These are phyloP conservation scores for Oxalis stricta DNA, from an alignment of 441 rosid species.

Conservation along the genomic window DNA sequence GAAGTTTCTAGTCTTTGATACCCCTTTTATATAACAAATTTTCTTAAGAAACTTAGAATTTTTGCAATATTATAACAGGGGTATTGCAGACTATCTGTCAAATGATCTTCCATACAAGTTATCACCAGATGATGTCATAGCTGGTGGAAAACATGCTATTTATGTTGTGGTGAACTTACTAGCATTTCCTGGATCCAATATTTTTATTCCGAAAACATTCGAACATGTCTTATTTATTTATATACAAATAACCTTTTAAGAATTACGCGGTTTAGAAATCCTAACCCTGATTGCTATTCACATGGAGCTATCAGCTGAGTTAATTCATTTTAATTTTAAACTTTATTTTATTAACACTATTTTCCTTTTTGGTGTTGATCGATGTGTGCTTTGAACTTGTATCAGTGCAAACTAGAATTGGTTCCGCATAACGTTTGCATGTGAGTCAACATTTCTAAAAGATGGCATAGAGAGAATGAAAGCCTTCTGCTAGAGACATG, in stretches of 20 bases:
- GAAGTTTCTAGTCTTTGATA: no score
- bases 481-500: conserved; percentile 29
- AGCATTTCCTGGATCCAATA: conserved; percentile 33
- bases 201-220: conserved; percentile 28
- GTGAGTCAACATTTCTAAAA: conserved; percentile 20
- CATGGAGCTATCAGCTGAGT: no score
- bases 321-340: no score
- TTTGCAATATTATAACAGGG: conserved; percentile 14
- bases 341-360: no score
- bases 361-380: no score
- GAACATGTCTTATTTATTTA: no score
- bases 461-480: conserved; percentile 28
- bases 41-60: background rate
- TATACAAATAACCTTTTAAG: no score
- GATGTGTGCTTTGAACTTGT: no score
- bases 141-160: conserved; percentile 35
- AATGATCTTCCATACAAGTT: conserved; percentile 31
- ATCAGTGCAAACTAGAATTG: conserved; percentile 33
- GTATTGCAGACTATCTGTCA: conserved; percentile 29
- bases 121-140: conserved; percentile 29
- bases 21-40: no score
- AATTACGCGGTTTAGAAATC: no score
- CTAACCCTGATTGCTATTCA: no score
- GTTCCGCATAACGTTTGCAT: conserved; percentile 35
- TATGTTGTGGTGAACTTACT: conserved; percentile 23